phyloP scores from a whole-genome alignment of 208 protist species.

The Acanthamoeba lenticulata region DNA sequence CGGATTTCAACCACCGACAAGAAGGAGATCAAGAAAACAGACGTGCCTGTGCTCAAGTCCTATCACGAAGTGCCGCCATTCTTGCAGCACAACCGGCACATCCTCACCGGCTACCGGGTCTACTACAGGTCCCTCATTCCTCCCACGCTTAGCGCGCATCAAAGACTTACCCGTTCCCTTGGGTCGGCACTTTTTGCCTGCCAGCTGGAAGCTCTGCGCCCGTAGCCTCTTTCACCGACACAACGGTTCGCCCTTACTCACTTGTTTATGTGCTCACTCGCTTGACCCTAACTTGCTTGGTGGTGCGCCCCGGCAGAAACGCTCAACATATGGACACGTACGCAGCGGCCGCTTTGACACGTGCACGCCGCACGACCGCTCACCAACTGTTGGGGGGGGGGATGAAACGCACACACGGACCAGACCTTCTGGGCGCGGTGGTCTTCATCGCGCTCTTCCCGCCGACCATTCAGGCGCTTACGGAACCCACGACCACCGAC shows the following conservation, averaged over 20 bases:
- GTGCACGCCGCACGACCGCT: background rate
- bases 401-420: background rate
- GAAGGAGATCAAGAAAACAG: background rate
- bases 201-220: constrained; percentile 21
- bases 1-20: too few species aligned
- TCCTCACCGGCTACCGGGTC: constrained; percentile 24
- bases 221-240: constrained; percentile 8
- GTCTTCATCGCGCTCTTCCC: background rate
- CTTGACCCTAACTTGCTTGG: background rate
- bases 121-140: background rate
- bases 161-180: background rate
- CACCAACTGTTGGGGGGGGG: background rate
- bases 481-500: background rate
- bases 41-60: background rate
- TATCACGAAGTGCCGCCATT: constrained; percentile 3
- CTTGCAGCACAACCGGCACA: background rate
- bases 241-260: background rate
- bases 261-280: background rate
- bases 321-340: constrained; percentile 38
- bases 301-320: background rate
- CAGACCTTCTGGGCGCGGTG: background rate
- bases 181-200: background rate
- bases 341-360: background rate
- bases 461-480: background rate
- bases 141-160: background rate